phyloP scores from a whole-genome alignment of 257 asterid genomes.

The Fraxinus excelsior region DNA sequence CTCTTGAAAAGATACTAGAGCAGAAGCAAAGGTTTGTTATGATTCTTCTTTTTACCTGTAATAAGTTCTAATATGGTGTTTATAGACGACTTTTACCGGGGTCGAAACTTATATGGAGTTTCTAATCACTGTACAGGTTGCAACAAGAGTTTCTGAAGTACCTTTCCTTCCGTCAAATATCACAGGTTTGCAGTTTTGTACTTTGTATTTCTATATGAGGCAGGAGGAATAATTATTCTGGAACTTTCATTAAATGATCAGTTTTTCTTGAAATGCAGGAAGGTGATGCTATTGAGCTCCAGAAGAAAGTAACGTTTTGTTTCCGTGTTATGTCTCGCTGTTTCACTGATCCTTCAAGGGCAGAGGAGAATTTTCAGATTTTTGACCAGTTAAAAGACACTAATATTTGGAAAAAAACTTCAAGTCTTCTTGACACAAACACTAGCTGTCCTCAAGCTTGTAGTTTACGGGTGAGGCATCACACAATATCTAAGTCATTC shows the following conservation, averaged over 20 bases:
- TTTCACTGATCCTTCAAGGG: conserved; percentile 73
- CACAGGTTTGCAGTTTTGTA: conserved; percentile 57
- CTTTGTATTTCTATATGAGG: conserved; percentile 20
- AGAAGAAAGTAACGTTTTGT: conserved; percentile 67
- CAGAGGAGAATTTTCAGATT: conserved; percentile 81
- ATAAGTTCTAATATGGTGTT: conserved; percentile 13
- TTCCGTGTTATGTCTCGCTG: conserved; percentile 92
- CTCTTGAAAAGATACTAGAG: conserved; percentile 93
- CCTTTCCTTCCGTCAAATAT: conserved; percentile 66
- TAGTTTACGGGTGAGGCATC: conserved; percentile 67
- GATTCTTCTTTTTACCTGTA: conserved; percentile 23
- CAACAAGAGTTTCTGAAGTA: conserved; percentile 93
- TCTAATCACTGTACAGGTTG: conserved; percentile 55
- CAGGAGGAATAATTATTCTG: conserved; percentile 13
- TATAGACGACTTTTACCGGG: background rate
- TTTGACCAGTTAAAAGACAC: conserved; percentile 90
- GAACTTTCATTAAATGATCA: conserved; percentile 26
- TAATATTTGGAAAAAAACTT: conserved; percentile 67
- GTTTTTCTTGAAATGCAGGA: conserved; percentile 57
- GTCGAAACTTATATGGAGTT: conserved; percentile 16
- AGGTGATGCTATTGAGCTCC: conserved; percentile 71
- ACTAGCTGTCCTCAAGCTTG: conserved; percentile 54
- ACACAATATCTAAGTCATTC: conserved; percentile 20
- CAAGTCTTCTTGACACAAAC: conserved; percentile 73
- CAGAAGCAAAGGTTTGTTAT: conserved; percentile 89